Evolutionary conservation across 768 basidiomycete species (phyloP), one percentile per base, ranked within the genome.

Genomic region (Grammothele lineata): DNA sequence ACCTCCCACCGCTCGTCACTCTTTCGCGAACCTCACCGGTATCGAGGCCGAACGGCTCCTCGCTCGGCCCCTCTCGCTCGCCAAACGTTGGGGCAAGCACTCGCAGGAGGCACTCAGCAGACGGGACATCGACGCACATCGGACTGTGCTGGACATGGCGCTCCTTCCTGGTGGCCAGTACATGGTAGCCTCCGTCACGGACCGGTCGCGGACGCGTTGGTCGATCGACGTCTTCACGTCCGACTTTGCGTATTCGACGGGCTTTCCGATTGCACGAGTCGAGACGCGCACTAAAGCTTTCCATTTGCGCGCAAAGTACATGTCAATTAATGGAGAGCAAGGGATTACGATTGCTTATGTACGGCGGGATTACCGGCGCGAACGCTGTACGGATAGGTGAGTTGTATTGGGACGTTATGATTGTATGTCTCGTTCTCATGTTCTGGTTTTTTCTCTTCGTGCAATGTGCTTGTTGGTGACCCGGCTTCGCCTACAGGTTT

Each of bases 91-190:
- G 80, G 65, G 74, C 22, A 64, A 60, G 1, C 55, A 62, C 11
- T 62, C 69, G 4, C 73, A 78, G 6, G 57, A 48, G 34, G 60
- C 58, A 23, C 33, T 60, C 24, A 54, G 58, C 9, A 48, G 51
- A 1, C 61, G 64, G 41, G 51, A 60, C 1, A 62, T 64, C 40
- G 50, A 59, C 34, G 43, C 63, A 9, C 57, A 63, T 24, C 57
- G 70, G 63, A 57, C 65, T 65, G 53, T 72, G 71, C 50, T 68
- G 69, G 59, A 81, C 66, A 75, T 86, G 70, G 73, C 69, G 35
- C 62, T 85, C 24, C 70, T 86, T 10, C 80, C 84, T 12, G 85
- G 84, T 1, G 83, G 85, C 17, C 83, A 81, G 56, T 84, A 81
- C 55, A 73, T 86, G 52, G 65, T 85, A 34, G 80, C 80, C 1